phyloP scores from a whole-genome alignment of 352 stramenopile species.

The Bremia lactucae region DNA sequence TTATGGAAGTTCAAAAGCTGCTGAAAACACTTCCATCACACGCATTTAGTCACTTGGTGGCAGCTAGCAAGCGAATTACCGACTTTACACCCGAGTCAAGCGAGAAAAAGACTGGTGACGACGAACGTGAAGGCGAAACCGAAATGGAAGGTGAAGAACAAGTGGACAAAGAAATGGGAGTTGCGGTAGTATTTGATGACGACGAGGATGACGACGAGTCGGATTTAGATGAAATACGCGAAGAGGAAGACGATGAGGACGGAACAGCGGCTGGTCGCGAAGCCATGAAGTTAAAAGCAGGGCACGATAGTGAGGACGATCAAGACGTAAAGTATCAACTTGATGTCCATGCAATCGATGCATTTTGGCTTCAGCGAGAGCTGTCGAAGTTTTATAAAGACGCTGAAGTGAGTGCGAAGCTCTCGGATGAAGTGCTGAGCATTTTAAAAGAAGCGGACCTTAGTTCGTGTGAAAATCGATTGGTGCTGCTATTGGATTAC shows the following conservation, averaged over 20 bases:
- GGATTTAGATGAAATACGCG: slow-evolving; percentile 86
- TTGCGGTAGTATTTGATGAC: slow-evolving; percentile 97
- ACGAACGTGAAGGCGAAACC: slow-evolving; percentile 7
- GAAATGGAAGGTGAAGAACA: slow-evolving; percentile 24
- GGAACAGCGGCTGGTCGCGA: slow-evolving; percentile 21
- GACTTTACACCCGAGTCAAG: slow-evolving; percentile 63
- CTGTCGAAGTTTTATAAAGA: slow-evolving; percentile 94
- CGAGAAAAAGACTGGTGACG: slow-evolving; percentile 19
- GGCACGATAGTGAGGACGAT: slow-evolving; percentile 48
- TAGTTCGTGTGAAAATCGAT: slow-evolving; percentile 92
- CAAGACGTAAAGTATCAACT: slow-evolving; percentile 68
- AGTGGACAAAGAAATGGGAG: slow-evolving; percentile 96
- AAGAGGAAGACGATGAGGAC: slow-evolving; percentile 48
- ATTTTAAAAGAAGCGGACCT: slow-evolving; percentile 65
- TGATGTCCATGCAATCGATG: slow-evolving; percentile 94
- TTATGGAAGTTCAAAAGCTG: slow-evolving; percentile 75
- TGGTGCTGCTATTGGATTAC: slow-evolving; percentile 96
- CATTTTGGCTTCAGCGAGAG: slow-evolving; percentile 96
- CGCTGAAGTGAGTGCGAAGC: slow-evolving; percentile 85
- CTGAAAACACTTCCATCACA: slow-evolving; percentile 69
- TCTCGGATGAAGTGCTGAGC: slow-evolving; percentile 87
- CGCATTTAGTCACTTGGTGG: slow-evolving; percentile 76
- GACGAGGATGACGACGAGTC: slow-evolving; percentile 92
- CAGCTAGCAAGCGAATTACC: slow-evolving; percentile 77
- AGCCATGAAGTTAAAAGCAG: slow-evolving; percentile 71